Base-by-base conservation (phyloP, 2,329 filamentous ascomycete genomes). In the Simplicillium sp. region DNA sequence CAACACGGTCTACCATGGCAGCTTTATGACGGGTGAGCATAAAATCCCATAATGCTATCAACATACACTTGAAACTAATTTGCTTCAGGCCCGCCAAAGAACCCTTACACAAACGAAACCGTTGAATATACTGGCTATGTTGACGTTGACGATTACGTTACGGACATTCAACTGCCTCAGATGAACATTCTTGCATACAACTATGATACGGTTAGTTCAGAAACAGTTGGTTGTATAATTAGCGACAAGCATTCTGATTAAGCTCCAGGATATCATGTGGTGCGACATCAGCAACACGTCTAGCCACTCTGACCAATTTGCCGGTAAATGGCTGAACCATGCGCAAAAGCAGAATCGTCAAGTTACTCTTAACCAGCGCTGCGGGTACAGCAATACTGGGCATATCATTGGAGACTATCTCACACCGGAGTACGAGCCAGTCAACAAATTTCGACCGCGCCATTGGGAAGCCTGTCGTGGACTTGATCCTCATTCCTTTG, bases 391-490 rank as follows among this genome's bases (percentile, higher is more conserved):
- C 17, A 38, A 20, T 29, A 33, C 29, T 6, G 36, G 35, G 12
- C 36, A 16, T 45, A 71, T 28, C 78, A 79, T 54, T 79, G 74
- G 73, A 7, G 73, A 78, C 56, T 78, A 77, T 47, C 73, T 77
- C 51, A 78, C 74, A 1, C 74, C 75, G 1, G 75, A 78, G 50
- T 79, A 45, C 20, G 20, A 37, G 13, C 36, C 36, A 6, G 29
- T 29, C 13, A 17, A 38, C 17, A 32, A 33, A 20, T 33, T 28
- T 29, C 3, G 31, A 14, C 36, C 36, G 7, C 46, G 71, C 25
- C 78, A 79, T 54, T 80, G 74, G 73, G 75, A 80, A 55, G 68
- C 59, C 31, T 78, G 68, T 53, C 62, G 65, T 36, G 75, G 75
- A 28, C 72, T 79, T 68, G 75, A 79, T 48, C 74, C 75, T 0